Conservation (phyloP, 768 basidiomycete genomes). For the Albatrellus ellisii region DNA sequence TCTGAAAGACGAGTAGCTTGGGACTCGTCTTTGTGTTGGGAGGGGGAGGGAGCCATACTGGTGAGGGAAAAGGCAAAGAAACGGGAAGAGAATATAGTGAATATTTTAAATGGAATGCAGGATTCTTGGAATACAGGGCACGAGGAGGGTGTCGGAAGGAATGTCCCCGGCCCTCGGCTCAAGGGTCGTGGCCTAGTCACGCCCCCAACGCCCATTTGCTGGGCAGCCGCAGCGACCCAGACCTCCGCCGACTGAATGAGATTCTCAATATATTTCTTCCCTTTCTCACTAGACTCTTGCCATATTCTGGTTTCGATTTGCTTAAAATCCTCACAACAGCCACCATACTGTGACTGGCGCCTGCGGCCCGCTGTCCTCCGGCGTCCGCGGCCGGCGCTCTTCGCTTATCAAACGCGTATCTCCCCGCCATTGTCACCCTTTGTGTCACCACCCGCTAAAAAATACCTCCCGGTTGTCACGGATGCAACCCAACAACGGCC, state of each 20-base stretch:
- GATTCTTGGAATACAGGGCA: constrained; percentile 56
- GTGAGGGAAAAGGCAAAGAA: constrained; percentile 12
- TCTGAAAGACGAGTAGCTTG: constrained; percentile 41
- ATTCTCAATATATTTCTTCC: neutral
- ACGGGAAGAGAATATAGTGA: constrained; percentile 14
- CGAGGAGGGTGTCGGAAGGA: constrained; percentile 34
- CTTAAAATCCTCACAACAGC: too few relatives aligned
- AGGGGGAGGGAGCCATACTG: constrained; percentile 20
- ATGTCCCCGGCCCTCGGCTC: constrained; percentile 5
- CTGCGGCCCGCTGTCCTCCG: too few relatives aligned
- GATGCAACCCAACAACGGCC: too few relatives aligned
- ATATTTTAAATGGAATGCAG: constrained; percentile 28
- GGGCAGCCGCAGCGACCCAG: too few relatives aligned
- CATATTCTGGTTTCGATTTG: too few relatives aligned
- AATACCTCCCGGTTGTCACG: too few relatives aligned
- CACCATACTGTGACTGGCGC: too few relatives aligned
- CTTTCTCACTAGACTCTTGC: neutral
- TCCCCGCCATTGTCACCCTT: too few relatives aligned
- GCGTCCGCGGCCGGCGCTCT: too few relatives aligned
- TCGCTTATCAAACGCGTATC: too few relatives aligned
- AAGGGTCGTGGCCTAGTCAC: neutral
- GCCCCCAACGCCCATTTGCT: neutral
- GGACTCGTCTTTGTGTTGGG: constrained; percentile 23
- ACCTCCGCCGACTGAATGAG: neutral
- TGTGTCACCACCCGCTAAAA: too few relatives aligned